Base-by-base conservation (phyloP, 2,329 filamentous ascomycete genomes). In the Aspergillus hortae region DNA sequence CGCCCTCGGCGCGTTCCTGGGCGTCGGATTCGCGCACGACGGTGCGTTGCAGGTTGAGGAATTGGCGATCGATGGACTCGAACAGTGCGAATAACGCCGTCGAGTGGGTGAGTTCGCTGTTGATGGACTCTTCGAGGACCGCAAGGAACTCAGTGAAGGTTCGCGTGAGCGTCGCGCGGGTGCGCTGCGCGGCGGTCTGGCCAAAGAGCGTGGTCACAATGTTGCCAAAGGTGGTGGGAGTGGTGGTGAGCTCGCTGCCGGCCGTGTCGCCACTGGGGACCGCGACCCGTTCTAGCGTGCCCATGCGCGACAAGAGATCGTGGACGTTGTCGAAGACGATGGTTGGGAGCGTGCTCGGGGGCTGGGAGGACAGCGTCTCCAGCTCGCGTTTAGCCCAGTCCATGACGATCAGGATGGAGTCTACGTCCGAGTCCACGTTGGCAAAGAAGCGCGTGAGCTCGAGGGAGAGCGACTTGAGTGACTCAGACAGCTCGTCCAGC, bases 371-470 rank as follows among this genome's bases (percentile, higher is more conserved):
- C 51, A 94, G 76, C 43, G 85, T 85, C 54, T 85, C 79, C 12
- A 97, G 82, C 69, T 96, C 91, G 58, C 91, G 85, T 65, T 88
- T 88, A 12, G 90, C 89, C 92, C 92, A 96, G 67, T 96, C 90
- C 91, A 97, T 96, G 47, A 95, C 90, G 55, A 94, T 87, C 33
- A 97, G 80, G 60, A 96, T 95, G 54, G 88, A 87, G 67, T 96
- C 92, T 61, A 97, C 88, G 65, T 96, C 92, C 23, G 90, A 89
- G 63, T 96, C 90, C 11, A 97, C 90, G 59, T 92, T 90, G 47
- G 91, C 89, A 69, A 96, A 96, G 76, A 97, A 96, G 64, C 87
- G 86, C 6, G 89, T 95, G 60, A 96, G 81, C 68, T 96, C 91
- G 14, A 91, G 79, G 1, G 90, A 89, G 21, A 97, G 78, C 2